Evolutionary conservation across 164 flowering plant genomes (phyloP).

Genomic region (Magnolia changhungtana): DNA sequence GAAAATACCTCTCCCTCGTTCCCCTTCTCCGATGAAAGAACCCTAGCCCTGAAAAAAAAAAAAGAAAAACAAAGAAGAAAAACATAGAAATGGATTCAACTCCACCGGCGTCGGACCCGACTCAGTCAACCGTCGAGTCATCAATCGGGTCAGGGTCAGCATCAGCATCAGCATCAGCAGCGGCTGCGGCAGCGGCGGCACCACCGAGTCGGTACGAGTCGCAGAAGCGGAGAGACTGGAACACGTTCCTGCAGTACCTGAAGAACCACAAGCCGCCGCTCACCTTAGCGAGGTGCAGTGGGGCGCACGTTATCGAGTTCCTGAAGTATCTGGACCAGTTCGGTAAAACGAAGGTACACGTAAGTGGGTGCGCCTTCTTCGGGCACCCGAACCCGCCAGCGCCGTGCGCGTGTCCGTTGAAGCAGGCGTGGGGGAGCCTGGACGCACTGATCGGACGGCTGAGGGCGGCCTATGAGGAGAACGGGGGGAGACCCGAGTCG

Average conservation of each 20-base stretch:
- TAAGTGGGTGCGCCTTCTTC: conserved; percentile 28
- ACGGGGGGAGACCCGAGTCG: conserved; percentile 35
- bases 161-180: not conserved
- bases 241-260: conserved; percentile 37
- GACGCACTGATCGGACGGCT: conserved; percentile 40
- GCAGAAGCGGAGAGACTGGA: conserved; percentile 44
- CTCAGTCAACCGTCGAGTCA: not conserved
- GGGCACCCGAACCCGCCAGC: conserved; percentile 36
- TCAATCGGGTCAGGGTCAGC: not conserved
- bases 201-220: conserved; percentile 40
- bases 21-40: conserved; percentile 3
- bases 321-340: conserved; percentile 40
- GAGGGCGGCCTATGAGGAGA: conserved; percentile 40
- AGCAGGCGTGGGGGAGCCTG: conserved; percentile 46
- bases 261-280: conserved; percentile 40
- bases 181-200: not conserved
- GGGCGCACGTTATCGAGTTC: conserved; percentile 37
- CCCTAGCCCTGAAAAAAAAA: not conserved
- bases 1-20: not conserved
- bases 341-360: conserved; percentile 41
- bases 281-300: conserved; percentile 27
- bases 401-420: conserved; percentile 35
- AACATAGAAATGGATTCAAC: not conserved
- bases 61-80: not conserved
- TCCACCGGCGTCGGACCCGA: not conserved